phyloP scores from a whole-genome alignment of 257 asterid species.

The Penstemon eatonii region DNA sequence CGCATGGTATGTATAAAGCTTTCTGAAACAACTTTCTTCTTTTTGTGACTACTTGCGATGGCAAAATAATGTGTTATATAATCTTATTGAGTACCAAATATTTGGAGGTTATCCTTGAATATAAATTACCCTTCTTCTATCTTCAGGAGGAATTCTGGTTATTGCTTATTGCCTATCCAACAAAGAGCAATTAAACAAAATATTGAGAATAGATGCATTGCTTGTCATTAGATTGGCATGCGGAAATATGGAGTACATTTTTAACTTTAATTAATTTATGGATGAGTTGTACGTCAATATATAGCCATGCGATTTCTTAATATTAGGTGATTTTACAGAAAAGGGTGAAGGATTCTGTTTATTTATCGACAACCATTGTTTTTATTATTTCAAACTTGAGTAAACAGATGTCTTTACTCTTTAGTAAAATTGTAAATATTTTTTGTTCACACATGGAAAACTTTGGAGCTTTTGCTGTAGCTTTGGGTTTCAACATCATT shows the following conservation, averaged over 20 bases:
- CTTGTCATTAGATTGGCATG: too few species aligned
- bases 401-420: background rate
- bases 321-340: conserved; percentile 4
- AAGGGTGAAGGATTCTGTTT: background rate
- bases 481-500: background rate
- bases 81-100: conserved; percentile 9
- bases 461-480: background rate
- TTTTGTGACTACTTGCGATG: conserved; percentile 16
- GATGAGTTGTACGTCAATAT: background rate
- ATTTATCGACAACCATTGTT: background rate
- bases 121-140: conserved; percentile 4
- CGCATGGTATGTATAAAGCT: conserved; percentile 66
- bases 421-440: background rate
- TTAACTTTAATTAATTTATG: background rate
- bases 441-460: background rate
- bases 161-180: too few species aligned
- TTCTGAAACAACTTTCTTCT: conserved; percentile 15
- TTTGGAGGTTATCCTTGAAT: conserved; percentile 4
- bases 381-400: background rate
- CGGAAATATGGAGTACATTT: too few species aligned
- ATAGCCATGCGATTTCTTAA: background rate
- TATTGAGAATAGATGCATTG: too few species aligned
- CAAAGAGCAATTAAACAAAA: too few species aligned
- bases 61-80: conserved; percentile 1
- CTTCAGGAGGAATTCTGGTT: too few species aligned